phyloP scores from a whole-genome alignment of 148 eudicot species.

The Silene uniflora region DNA sequence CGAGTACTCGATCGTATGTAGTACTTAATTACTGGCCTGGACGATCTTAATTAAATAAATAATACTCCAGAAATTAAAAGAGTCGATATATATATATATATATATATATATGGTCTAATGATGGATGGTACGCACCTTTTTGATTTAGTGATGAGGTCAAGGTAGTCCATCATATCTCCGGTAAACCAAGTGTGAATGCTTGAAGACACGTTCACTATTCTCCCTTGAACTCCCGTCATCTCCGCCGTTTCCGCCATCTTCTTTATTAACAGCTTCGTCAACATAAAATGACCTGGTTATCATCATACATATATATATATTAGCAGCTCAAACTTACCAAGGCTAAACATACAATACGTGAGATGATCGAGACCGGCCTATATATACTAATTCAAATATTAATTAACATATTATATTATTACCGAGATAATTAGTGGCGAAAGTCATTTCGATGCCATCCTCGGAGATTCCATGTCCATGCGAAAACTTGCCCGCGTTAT shows the following conservation, averaged over 20 bases:
- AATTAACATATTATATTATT: no score
- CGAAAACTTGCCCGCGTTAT: slow-evolving; percentile 93
- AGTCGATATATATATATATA: no score
- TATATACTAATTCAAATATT: no score
- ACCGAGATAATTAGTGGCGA: slow-evolving; percentile 95
- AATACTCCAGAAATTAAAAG: no score
- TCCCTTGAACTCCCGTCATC: slow-evolving; percentile 66
- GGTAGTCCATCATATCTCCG: slow-evolving; percentile 57
- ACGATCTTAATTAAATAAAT: no score
- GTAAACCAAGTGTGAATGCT: slow-evolving; percentile 82
- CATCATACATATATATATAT: no score
- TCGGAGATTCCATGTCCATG: slow-evolving; percentile 70
- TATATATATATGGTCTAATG: no score
- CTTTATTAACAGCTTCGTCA: slow-evolving; percentile 63
- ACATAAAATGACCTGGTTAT: slow-evolving; percentile 78
- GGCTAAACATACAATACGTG: no score
- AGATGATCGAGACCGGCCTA: no score
- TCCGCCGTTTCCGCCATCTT: slow-evolving; percentile 76
- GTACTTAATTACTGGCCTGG: no score
- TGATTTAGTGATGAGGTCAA: slow-evolving; percentile 48
- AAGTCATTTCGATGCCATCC: slow-evolving; percentile 94
- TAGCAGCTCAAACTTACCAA: no score
- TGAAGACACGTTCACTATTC: slow-evolving; percentile 86
- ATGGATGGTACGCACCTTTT: slow-evolving; percentile 49
- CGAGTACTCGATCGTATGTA: no score